Evolutionary conservation across 768 basidiomycete genomes (phyloP).

Genomic region (Fomitopsis pulvina): DNA sequence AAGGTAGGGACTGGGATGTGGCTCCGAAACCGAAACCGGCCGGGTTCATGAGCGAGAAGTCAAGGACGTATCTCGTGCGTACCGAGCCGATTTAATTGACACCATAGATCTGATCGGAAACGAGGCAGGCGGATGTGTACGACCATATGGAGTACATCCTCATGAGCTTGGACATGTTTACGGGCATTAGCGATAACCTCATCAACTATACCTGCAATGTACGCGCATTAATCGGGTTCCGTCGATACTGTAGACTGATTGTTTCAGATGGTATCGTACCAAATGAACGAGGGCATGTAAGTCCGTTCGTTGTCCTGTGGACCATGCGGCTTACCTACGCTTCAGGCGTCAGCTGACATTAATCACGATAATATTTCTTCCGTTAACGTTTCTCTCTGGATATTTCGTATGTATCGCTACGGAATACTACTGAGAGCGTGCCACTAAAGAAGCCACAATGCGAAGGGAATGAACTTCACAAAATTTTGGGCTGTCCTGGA

Average conservation of each 20-base stretch:
- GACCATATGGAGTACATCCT: constrained; percentile 70
- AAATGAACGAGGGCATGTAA: constrained; percentile 64
- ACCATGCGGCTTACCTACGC: no score
- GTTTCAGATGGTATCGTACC: constrained; percentile 56
- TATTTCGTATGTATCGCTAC: constrained; percentile 45
- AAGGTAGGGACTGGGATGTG: constrained; percentile 10
- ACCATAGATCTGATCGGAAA: no score
- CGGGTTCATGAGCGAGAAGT: constrained; percentile 57
- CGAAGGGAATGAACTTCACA: constrained; percentile 57
- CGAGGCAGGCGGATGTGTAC: constrained; percentile 62
- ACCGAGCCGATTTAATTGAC: neutral
- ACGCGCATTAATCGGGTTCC: constrained; percentile 12
- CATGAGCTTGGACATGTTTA: constrained; percentile 62
- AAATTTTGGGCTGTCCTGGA: constrained; percentile 37
- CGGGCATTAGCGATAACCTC: constrained; percentile 56
- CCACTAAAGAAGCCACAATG: neutral
- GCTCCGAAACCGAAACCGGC: constrained; percentile 22
- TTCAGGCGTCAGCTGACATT: constrained; percentile 41
- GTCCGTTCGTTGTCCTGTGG: no score
- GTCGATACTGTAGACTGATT: neutral
- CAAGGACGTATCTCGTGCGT: constrained; percentile 55
- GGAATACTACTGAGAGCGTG: no score
- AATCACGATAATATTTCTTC: constrained; percentile 60
- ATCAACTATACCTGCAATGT: constrained; percentile 70
- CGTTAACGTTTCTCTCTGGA: constrained; percentile 57